phyloP scores from a whole-genome alignment of 2,329 filamentous ascomycete genomes.

The Teratosphaeriaceae sp. region DNA sequence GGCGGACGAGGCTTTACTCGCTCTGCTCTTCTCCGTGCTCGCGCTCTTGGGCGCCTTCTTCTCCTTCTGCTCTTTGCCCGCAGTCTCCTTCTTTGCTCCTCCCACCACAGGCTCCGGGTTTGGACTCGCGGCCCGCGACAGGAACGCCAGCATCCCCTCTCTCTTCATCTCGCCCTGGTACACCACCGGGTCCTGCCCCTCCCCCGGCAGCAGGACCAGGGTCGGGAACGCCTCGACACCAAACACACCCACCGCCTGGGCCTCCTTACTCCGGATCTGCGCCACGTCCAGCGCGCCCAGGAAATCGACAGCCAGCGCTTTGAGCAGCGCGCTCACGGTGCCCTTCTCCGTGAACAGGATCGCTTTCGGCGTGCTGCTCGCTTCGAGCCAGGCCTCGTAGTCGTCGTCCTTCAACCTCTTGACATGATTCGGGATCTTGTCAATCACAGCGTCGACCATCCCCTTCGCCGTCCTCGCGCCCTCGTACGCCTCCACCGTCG shows the following conservation, averaged over 20 bases:
- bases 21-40: slow-evolving; percentile 40
- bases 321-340: slow-evolving; percentile 72
- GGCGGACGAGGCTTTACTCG: slow-evolving; percentile 38
- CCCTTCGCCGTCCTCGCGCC: slow-evolving; percentile 75
- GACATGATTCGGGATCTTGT: slow-evolving; percentile 89
- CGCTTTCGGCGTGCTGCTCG: slow-evolving; percentile 65
- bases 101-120: slow-evolving; percentile 82
- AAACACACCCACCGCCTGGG: slow-evolving; percentile 63
- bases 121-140: slow-evolving; percentile 69
- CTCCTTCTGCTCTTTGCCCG: slow-evolving; percentile 43
- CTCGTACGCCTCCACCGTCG: slow-evolving; percentile 84
- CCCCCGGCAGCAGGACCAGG: slow-evolving; percentile 70
- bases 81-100: no score
- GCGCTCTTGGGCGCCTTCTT: slow-evolving; percentile 38
- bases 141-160: slow-evolving; percentile 70
- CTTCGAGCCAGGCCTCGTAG: slow-evolving; percentile 65
- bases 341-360: slow-evolving; percentile 94
- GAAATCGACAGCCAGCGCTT: slow-evolving; percentile 85
- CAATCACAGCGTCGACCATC: slow-evolving; percentile 78
- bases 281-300: slow-evolving; percentile 70
- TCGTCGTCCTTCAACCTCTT: slow-evolving; percentile 73
- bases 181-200: slow-evolving; percentile 58
- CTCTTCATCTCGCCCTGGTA: slow-evolving; percentile 86
- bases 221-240: slow-evolving; percentile 72
- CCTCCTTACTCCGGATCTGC: slow-evolving; percentile 79